Conservation (phyloP, 352 stramenopile species). For the Phytophthora pinifolia region DNA sequence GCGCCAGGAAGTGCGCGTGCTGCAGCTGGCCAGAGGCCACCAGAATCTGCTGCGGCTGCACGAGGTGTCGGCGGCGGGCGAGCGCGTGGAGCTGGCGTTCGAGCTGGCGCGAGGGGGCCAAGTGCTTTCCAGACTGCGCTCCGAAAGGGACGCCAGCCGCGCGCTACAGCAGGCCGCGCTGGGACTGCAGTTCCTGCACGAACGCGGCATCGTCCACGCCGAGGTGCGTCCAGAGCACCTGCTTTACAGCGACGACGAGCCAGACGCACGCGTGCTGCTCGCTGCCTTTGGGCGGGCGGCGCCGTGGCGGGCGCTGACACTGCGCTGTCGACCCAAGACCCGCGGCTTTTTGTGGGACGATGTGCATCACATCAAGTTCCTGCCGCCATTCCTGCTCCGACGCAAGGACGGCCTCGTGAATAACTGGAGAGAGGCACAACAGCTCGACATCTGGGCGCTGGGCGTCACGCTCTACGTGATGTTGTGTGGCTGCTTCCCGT, state of each 20-base stretch:
- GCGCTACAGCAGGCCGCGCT: conserved; percentile 43
- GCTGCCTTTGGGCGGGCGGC: conserved; percentile 64
- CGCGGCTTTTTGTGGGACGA: conserved; percentile 58
- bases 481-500: conserved; percentile 63
- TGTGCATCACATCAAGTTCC: conserved; percentile 54
- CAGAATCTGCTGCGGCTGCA: conserved; percentile 69
- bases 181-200: conserved; percentile 64
- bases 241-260: conserved; percentile 67
- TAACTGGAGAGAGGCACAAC: conserved; percentile 59
- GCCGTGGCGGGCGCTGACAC: conserved; percentile 39
- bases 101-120: conserved; percentile 68
- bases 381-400: conserved; percentile 59
- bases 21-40: conserved; percentile 49
- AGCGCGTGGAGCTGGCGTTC: conserved; percentile 72
- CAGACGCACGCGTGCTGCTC: conserved; percentile 60
- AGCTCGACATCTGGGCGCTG: conserved; percentile 74
- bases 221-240: conserved; percentile 77
- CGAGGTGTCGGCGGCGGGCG: conserved; percentile 46
- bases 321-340: conserved; percentile 21
- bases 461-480: conserved; percentile 76
- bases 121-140: conserved; percentile 51
- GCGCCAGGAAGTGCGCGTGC: conserved; percentile 65
- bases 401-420: conserved; percentile 28
- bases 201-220: conserved; percentile 51
- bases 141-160: conserved; percentile 58